Conservation (phyloP, 495 filamentous ascomycete genomes). For the Apodospora peruviana region DNA sequence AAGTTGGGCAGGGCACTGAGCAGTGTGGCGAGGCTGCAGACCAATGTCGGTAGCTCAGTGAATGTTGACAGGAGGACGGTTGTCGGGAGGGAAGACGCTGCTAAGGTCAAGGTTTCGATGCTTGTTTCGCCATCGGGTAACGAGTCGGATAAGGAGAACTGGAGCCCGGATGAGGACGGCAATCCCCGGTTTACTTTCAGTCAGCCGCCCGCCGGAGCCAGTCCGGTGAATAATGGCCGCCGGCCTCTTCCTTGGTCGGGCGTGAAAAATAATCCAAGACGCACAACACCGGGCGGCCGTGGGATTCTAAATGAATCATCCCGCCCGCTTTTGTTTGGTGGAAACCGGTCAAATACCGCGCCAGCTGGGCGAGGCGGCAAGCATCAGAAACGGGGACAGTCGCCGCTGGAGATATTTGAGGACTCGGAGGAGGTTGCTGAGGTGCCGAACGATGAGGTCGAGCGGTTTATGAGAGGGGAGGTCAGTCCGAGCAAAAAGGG, state of each 20-base stretch:
- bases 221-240: conserved; percentile 1
- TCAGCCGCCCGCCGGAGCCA: conserved; percentile 1
- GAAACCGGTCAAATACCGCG: conserved; percentile 30
- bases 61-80: conserved; percentile 24
- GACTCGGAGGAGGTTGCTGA: conserved; percentile 15
- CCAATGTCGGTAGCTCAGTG: conserved; percentile 19
- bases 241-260: conserved; percentile 17
- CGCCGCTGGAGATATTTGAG: conserved; percentile 34
- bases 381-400: conserved; percentile 4
- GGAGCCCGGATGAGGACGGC: conserved; percentile 54
- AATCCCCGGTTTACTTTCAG: conserved; percentile 27
- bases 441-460: conserved; percentile 46
- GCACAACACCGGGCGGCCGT: conserved; percentile 24
- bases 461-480: conserved; percentile 60
- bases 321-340: conserved; percentile 24
- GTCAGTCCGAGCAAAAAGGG: conserved; percentile 54
- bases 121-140: conserved; percentile 30
- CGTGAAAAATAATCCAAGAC: conserved; percentile 27
- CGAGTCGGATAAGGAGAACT: conserved; percentile 95
- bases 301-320: too few species aligned
- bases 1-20: conserved; percentile 60
- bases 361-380: conserved; percentile 11
- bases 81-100: conserved; percentile 24
- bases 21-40: conserved; percentile 64
- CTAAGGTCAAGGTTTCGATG: conserved; percentile 40